A percentile compares a stretch with the other conserved stretches of the same genome.
Conservation (phyloP, 164 flowering plant genomes). For the Kingdonia uniflora region DNA sequence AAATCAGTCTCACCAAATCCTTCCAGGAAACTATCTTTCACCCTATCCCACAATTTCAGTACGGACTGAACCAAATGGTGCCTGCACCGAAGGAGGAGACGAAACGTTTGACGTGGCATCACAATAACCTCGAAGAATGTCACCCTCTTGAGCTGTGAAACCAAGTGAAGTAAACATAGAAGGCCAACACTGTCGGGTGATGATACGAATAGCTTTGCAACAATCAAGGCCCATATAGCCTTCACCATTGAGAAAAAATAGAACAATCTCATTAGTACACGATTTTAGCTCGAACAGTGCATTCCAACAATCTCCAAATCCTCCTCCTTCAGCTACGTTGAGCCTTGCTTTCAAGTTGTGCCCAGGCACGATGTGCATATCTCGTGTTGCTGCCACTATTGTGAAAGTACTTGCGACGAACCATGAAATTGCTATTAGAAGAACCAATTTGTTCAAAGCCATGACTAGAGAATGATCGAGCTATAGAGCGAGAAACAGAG, state of each 20-base stretch:
- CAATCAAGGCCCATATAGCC: neutral
- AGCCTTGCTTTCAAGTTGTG: neutral
- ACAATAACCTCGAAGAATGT: neutral
- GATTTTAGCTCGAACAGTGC: neutral
- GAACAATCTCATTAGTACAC: no score
- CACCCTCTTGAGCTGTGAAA: constrained; percentile 2
- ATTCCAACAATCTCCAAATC: neutral
- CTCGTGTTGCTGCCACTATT: neutral
- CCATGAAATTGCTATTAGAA: neutral
- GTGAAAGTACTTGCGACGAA: neutral
- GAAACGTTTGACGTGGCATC: neutral
- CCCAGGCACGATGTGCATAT: neutral
- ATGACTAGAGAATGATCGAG: neutral
- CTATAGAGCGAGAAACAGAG: no score
- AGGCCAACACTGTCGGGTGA: constrained; percentile 2
- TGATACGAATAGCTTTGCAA: neutral
- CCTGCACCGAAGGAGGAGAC: no score
- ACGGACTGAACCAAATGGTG: no score
- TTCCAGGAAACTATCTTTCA: no score
- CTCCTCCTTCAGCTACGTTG: neutral
- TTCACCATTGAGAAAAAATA: neutral
- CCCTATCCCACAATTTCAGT: no score
- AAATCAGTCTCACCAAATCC: no score
- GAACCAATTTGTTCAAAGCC: neutral
- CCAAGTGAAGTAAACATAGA: constrained; percentile 3